These are phyloP conservation scores for Dryas octopetala DNA, from an alignment of 306 rosid genomes.

Conservation along the genomic window DNA sequence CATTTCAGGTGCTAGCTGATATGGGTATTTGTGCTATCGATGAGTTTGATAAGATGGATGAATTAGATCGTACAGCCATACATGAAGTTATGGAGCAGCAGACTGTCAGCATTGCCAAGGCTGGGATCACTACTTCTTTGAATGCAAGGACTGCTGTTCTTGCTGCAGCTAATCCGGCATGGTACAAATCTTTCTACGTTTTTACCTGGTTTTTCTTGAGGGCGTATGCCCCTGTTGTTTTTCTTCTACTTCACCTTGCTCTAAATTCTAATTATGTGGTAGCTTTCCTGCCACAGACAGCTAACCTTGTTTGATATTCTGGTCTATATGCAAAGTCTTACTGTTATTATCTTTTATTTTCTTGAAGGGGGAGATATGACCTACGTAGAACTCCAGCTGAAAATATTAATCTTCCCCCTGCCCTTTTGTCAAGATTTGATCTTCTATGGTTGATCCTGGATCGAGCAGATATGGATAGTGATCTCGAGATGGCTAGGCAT, in stretches of 20 bases:
- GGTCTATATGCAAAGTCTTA: constrained; percentile 28
- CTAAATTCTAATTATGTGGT: neutral
- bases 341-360: constrained; percentile 15
- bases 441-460: constrained; percentile 95
- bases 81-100: constrained; percentile 99
- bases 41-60: constrained; percentile 99
- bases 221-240: neutral
- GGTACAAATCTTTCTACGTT: constrained; percentile 45
- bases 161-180: constrained; percentile 99
- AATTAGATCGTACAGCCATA: constrained; percentile 94
- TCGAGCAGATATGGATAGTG: constrained; percentile 97
- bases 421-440: constrained; percentile 93
- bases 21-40: constrained; percentile 99
- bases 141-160: constrained; percentile 99
- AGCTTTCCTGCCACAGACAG: constrained; percentile 15
- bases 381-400: constrained; percentile 96
- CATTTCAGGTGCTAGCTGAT: constrained; percentile 85
- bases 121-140: constrained; percentile 94
- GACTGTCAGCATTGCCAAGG: constrained; percentile 99
- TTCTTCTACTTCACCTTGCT: constrained; percentile 18
- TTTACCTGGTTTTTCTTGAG: neutral
- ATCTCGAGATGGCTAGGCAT: constrained; percentile 99
- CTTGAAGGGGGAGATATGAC: constrained; percentile 96
- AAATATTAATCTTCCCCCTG: constrained; percentile 96
- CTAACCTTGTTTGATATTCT: neutral